Percentiles rank a stretch among this genome's conserved stretches.
phyloP scores from a whole-genome alignment of 78 protist species.

The Dictyostelium capitatum region DNA sequence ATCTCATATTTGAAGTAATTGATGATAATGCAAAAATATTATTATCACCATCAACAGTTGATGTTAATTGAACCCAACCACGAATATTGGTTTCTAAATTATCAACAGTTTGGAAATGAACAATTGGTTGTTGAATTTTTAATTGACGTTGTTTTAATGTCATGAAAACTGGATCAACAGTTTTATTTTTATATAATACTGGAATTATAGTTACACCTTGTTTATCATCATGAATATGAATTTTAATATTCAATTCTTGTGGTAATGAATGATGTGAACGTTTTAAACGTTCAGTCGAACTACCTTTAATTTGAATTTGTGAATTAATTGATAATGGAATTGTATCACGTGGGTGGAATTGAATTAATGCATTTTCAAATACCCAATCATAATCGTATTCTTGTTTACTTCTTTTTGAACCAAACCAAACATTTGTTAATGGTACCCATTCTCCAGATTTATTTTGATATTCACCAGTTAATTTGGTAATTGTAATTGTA shows the following conservation, averaged over 20 bases:
- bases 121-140: neutral
- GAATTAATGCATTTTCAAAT: slow-evolving; percentile 12
- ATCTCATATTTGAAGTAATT: neutral
- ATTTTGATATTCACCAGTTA: slow-evolving; percentile 50
- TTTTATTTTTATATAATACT: slow-evolving; percentile 46
- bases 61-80: slow-evolving; percentile 5
- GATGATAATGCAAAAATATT: neutral
- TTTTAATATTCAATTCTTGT: slow-evolving; percentile 21
- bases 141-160: slow-evolving; percentile 2
- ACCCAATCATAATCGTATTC: slow-evolving; percentile 40
- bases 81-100: neutral
- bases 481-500: slow-evolving; percentile 35
- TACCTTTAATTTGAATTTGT: slow-evolving; percentile 14
- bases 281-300: neutral
- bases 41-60: neutral
- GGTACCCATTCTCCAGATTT: slow-evolving; percentile 39
- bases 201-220: slow-evolving; percentile 47
- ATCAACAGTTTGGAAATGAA: slow-evolving; percentile 63
- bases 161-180: slow-evolving; percentile 33
- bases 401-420: neutral
- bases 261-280: slow-evolving; percentile 34
- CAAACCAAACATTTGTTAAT: slow-evolving; percentile 24
- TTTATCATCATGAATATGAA: neutral
- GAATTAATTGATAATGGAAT: slow-evolving; percentile 29
- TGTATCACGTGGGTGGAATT: slow-evolving; percentile 19